Percentiles rank a stretch among this genome's conserved stretches.
Evolutionary conservation across 2,329 filamentous ascomycete genomes (phyloP).

Genomic region (Colletotrichum tabaci): DNA sequence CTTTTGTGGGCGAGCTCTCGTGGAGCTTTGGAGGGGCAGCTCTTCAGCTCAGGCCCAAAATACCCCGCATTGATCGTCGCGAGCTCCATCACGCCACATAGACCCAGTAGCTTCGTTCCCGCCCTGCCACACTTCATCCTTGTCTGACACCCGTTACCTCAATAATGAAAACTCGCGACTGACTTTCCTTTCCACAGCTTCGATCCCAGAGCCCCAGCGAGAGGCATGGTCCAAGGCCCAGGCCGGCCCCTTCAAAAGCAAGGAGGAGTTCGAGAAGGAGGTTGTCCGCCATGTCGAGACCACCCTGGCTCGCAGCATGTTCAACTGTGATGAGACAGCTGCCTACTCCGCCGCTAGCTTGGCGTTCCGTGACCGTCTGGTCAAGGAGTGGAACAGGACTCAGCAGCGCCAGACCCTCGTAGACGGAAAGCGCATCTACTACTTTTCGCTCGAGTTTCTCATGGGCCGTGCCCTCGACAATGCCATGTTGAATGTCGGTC

Average conservation of each 20-base stretch:
- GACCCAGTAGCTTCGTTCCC: slow-evolving; percentile 28
- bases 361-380: slow-evolving; percentile 91
- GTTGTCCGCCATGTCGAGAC: slow-evolving; percentile 96
- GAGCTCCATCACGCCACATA: slow-evolving; percentile 44
- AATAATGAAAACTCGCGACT: slow-evolving; percentile 8
- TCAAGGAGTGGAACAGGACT: slow-evolving; percentile 98
- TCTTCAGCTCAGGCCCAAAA: slow-evolving; percentile 45
- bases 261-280: slow-evolving; percentile 89
- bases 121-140: slow-evolving; percentile 5
- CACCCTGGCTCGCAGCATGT: slow-evolving; percentile 93
- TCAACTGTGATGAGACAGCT: slow-evolving; percentile 97
- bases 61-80: slow-evolving; percentile 47
- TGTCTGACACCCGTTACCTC: slow-evolving; percentile 21
- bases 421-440: slow-evolving; percentile 96
- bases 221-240: slow-evolving; percentile 80
- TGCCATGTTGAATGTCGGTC: slow-evolving; percentile 95
- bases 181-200: slow-evolving; percentile 62
- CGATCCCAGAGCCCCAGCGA: slow-evolving; percentile 90
- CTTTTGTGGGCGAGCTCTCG: slow-evolving; percentile 28
- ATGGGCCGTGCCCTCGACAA: slow-evolving; percentile 98
- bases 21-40: slow-evolving; percentile 40
- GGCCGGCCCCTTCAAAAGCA: slow-evolving; percentile 78
- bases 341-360: slow-evolving; percentile 93
- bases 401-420: slow-evolving; percentile 94
- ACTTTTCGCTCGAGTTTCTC: slow-evolving; percentile 95